These are phyloP conservation scores for Chalciporus pseudorubinellus DNA, from an alignment of 768 basidiomycete species.

Conservation along the genomic window DNA sequence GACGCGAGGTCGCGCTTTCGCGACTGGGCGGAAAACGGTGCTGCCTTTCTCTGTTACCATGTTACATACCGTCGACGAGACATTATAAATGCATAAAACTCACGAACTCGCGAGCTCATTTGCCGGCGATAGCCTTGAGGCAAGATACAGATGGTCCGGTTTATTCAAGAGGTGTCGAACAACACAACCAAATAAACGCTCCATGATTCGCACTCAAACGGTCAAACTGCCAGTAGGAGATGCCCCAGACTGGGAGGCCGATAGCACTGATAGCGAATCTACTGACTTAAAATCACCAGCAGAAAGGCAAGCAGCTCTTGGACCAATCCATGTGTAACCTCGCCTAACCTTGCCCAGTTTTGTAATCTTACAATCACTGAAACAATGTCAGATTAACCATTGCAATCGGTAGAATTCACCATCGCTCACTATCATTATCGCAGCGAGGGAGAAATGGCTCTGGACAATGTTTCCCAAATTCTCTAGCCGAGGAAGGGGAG, in stretches of 20 bases:
- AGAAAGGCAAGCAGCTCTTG: constrained; percentile 48
- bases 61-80: constrained; percentile 3
- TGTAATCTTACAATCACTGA: constrained; percentile 63
- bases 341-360: constrained; percentile 40
- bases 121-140: too few relatives aligned
- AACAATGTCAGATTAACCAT: constrained; percentile 53
- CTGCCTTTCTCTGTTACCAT: constrained; percentile 61
- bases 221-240: constrained; percentile 54
- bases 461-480: constrained; percentile 65
- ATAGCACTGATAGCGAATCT: constrained; percentile 41
- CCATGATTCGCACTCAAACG: constrained; percentile 29
- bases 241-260: constrained; percentile 59
- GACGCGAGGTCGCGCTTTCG: constrained; percentile 50
- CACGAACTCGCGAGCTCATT: constrained; percentile 57
- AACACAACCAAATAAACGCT: constrained; percentile 29
- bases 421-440: constrained; percentile 14
- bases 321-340: neutral
- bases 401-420: constrained; percentile 9
- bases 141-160: too few relatives aligned
- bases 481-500: constrained; percentile 59
- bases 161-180: neutral
- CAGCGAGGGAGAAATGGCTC: constrained; percentile 74
- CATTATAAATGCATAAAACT: constrained; percentile 36
- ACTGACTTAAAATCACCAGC: constrained; percentile 44
- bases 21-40: constrained; percentile 66